phyloP scores from a whole-genome alignment of 441 rosid genomes.

The Croton laevigatus region DNA sequence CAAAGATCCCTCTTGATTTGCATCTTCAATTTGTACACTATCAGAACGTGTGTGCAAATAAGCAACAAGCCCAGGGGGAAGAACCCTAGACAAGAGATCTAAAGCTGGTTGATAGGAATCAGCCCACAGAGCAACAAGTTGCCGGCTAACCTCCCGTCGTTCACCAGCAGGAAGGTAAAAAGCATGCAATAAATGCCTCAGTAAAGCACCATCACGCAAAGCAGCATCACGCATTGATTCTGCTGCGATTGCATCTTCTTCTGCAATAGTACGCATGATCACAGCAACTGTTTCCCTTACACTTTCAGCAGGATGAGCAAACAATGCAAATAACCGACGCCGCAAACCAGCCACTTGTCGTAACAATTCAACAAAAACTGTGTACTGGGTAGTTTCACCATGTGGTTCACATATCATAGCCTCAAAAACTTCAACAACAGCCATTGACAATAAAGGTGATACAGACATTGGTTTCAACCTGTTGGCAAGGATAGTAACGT shows the following conservation, averaged over 20 bases:
- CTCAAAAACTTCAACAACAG: conserved; percentile 98
- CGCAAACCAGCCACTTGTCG: conserved; percentile 97
- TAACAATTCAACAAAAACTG: conserved; percentile 97
- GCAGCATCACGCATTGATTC: conserved; percentile 99
- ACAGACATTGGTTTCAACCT: conserved; percentile 95
- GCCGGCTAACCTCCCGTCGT: conserved; percentile 95
- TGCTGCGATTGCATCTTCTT: conserved; percentile 99
- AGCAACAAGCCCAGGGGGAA: conserved; percentile 99
- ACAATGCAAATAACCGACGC: conserved; percentile 92
- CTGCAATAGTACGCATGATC: conserved; percentile 99
- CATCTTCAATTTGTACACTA: conserved; percentile 51
- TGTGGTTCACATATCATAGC: conserved; percentile 99
- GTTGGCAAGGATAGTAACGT: conserved; percentile 76
- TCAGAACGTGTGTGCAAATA: conserved; percentile 93
- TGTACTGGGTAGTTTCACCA: conserved; percentile 95
- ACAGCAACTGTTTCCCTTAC: conserved; percentile 98
- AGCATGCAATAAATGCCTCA: conserved; percentile 95
- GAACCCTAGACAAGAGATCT: conserved; percentile 82
- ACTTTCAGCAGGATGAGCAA: conserved; percentile 99
- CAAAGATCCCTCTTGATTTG: conserved; percentile 69
- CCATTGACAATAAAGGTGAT: conserved; percentile 95
- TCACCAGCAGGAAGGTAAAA: conserved; percentile 91
- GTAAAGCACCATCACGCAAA: conserved; percentile 95
- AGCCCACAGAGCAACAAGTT: conserved; percentile 99
- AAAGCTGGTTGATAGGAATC: conserved; percentile 99